A percentile compares a stretch with the other conserved stretches of the same genome.
phyloP scores from a whole-genome alignment of 73 alveolate genomes.

The Paramecium biaurelia region DNA sequence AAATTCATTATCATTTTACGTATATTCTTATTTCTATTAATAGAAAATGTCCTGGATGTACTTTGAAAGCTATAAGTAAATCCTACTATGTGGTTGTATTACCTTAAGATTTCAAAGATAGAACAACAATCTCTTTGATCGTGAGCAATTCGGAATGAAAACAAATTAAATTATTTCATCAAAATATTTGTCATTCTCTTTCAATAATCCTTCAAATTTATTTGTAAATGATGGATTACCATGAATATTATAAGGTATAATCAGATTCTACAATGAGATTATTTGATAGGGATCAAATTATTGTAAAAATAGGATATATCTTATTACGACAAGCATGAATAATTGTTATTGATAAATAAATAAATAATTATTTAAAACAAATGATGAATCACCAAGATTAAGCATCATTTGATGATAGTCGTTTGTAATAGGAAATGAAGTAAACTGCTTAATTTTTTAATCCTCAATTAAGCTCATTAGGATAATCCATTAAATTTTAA shows the following conservation, averaged over 20 bases:
- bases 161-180: background rate
- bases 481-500: background rate
- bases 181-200: background rate
- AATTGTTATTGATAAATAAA: background rate
- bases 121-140: background rate
- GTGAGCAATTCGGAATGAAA: background rate
- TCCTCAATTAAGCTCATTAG: conserved; percentile 13
- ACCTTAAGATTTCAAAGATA: background rate
- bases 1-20: background rate
- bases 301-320: background rate
- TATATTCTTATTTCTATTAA: background rate
- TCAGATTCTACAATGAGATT: background rate
- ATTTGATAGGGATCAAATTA: background rate
- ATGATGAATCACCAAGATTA: background rate
- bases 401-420: background rate
- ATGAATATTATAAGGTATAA: background rate
- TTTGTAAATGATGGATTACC: background rate
- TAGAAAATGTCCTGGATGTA: background rate
- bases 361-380: background rate
- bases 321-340: background rate
- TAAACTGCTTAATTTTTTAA: conserved; percentile 2
- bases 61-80: background rate
- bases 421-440: background rate
- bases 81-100: background rate
- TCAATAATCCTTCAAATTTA: background rate